These are phyloP conservation scores for Pilaira anomala DNA, from an alignment of 192 early-diverging fungal species.

Conservation along the genomic window DNA sequence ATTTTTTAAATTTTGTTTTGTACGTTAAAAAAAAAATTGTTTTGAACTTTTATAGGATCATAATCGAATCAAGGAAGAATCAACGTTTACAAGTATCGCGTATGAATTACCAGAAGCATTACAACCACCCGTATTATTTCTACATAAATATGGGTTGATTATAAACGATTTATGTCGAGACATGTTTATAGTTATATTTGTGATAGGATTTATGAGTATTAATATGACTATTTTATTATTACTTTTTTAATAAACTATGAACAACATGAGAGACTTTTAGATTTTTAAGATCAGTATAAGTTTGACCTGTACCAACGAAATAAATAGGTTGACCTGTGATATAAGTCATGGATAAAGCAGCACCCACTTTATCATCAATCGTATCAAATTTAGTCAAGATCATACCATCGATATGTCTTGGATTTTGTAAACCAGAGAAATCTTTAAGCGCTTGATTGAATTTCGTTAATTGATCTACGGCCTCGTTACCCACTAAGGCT, in stretches of 20 bases:
- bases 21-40: not conserved
- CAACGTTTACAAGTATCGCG: constrained; percentile 1
- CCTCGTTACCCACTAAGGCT: constrained; percentile 95
- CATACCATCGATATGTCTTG: constrained; percentile 93
- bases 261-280: constrained; percentile 80
- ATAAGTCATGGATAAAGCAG: constrained; percentile 94
- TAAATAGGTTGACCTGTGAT: constrained; percentile 92
- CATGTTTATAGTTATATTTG: constrained; percentile 10
- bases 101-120: not conserved
- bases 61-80: not conserved
- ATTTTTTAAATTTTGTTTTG: not conserved
- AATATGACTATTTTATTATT: constrained; percentile 18
- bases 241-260: constrained; percentile 58
- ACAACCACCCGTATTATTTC: not conserved
- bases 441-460: constrained; percentile 93
- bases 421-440: constrained; percentile 74
- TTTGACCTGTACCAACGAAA: constrained; percentile 97
- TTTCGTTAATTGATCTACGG: constrained; percentile 93
- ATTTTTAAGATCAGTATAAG: constrained; percentile 90
- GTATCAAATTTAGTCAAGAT: constrained; percentile 97
- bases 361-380: constrained; percentile 94
- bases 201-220: constrained; percentile 2
- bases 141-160: constrained; percentile 2
- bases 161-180: constrained; percentile 10
- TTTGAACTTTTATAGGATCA: not conserved